phyloP scores from a whole-genome alignment of 2,329 filamentous ascomycete species.

The Neonectria ditissima region DNA sequence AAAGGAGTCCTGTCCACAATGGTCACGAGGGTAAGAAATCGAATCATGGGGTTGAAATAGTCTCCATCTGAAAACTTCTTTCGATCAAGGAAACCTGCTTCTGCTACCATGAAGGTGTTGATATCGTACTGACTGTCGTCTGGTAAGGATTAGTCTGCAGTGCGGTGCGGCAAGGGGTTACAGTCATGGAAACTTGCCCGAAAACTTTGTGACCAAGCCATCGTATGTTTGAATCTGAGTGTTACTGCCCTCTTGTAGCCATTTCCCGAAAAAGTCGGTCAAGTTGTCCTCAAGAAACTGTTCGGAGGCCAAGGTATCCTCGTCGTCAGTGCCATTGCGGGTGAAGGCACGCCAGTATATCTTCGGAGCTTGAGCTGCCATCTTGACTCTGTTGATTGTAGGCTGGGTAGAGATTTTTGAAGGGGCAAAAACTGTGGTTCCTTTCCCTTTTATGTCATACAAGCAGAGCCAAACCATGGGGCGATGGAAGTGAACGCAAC shows the following conservation, averaged over 20 bases:
- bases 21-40: conserved; percentile 12
- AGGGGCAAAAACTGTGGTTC: background rate
- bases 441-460: no score
- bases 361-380: background rate
- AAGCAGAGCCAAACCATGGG: no score
- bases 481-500: no score
- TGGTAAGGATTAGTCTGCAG: no score
- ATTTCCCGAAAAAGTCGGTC: conserved; percentile 15
- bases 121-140: no score
- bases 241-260: conserved; percentile 14
- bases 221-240: background rate
- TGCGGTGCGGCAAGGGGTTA: no score
- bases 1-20: background rate
- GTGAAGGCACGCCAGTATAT: conserved; percentile 13
- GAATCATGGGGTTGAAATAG: conserved; percentile 7
- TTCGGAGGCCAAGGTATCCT: background rate
- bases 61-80: background rate
- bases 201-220: conserved; percentile 10
- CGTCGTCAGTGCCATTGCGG: background rate
- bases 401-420: no score
- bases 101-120: conserved; percentile 19
- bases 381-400: no score
- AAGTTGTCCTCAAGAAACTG: conserved; percentile 2
- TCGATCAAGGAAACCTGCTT: background rate
- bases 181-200: background rate